These are phyloP conservation scores for Heimioporus sp. DNA, from an alignment of 768 basidiomycete species.

Conservation along the genomic window DNA sequence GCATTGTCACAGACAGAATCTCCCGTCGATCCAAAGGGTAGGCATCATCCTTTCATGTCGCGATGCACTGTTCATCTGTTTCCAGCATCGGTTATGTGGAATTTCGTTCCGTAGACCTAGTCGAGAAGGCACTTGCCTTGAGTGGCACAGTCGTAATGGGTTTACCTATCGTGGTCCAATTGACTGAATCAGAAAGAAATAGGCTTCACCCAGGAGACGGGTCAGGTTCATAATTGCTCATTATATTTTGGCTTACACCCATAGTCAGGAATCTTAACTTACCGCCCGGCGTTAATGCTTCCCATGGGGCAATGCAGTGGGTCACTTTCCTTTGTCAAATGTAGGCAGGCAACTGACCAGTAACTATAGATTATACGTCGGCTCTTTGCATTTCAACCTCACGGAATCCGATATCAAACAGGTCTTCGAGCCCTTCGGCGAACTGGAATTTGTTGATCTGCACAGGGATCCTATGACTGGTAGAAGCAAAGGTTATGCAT, in stretches of 20 bases:
- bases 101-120: conserved; percentile 85
- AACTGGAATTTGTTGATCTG: conserved; percentile 97
- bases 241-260: conserved; percentile 9
- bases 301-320: conserved; percentile 82
- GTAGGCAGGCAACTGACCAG: conserved; percentile 10
- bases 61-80: conserved; percentile 3
- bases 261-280: conserved; percentile 67
- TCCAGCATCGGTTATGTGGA: conserved; percentile 96
- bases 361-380: conserved; percentile 81
- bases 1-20: conserved; percentile 93
- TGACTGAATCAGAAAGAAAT: conserved; percentile 96
- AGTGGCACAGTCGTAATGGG: conserved; percentile 98
- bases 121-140: conserved; percentile 86
- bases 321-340: conserved; percentile 34
- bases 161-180: conserved; percentile 93
- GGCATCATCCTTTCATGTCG: conserved; percentile 18
- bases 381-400: conserved; percentile 94
- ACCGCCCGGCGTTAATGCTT: conserved; percentile 79
- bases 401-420: conserved; percentile 97
- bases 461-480: conserved; percentile 94
- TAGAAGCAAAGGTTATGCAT: conserved; percentile 96
- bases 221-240: conserved; percentile 41
- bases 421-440: conserved; percentile 98
- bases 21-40: conserved; percentile 98
- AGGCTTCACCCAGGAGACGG: conserved; percentile 85